Evolutionary conservation across 805 yeast species (phyloP), one percentile per base, ranked within the genome.

Genomic region (Vanderwaltozyma tropicalis): DNA sequence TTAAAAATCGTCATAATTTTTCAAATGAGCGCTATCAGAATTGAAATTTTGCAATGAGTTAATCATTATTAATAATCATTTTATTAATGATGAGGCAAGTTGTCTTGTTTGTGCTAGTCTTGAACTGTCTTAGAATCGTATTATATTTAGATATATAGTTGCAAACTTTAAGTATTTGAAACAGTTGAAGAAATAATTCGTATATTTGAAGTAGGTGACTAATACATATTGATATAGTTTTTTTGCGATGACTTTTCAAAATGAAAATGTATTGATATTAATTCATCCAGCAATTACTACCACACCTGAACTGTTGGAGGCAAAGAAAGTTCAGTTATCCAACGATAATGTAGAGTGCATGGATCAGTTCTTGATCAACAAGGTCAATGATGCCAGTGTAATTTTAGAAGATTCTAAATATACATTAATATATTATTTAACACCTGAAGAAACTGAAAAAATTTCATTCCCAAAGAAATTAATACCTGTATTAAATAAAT

Each of bases 231-330:
- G 25, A 8, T 22, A 11, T 22, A 11, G 11, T 15, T 15, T 15
- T 15, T 15, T 18, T 5, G 12, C 7, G 9, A 31, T 31, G 33
- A 31, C 33, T 12, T 19, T 31, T 5, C 12, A 20, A 6, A 20
- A 21, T 19, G 44, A 46, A 35, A 39, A 39, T 9, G 53, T 52
- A 30, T 58, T 78, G 38, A 57, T 78, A 20, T 62, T 79, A 35
- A 66, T 79, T 38, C 86, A 79, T 50, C 86, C 86, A 15, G 78
- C 82, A 7, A 68, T 74, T 34, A 82, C 78, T 11, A 72, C 79
- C 0, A 68, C 71, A 28, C 79, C 77, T 31, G 62, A 55, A 4
- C 38, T 61, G 15, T 74, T 78, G 15, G 68, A 62, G 33, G 28
- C 43, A 1, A 55, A 62, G 29, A 74, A 75, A 54, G 20, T 37